Conservation (phyloP, 805 yeast genomes). For the Saturnispora zaruensis region DNA sequence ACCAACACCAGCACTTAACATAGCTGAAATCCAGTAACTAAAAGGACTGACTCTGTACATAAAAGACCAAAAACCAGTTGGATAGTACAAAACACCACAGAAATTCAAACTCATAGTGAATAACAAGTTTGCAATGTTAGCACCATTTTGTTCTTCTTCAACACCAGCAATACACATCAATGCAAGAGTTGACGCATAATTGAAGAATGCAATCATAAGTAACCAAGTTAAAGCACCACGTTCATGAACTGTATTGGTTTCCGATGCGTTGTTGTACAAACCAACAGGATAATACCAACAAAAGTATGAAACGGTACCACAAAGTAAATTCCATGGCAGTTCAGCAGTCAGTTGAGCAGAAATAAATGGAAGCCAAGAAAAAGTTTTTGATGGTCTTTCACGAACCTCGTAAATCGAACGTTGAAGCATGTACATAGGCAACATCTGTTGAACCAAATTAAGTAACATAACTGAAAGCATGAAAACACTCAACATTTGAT, state of each 20-base stretch:
- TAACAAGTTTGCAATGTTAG: conserved; percentile 46
- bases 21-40: conserved; percentile 53
- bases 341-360: conserved; percentile 56
- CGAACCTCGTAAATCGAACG: conserved; percentile 64
- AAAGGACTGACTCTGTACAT: conserved; percentile 70
- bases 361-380: conserved; percentile 57
- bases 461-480: conserved; percentile 53
- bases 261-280: conserved; percentile 49
- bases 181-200: conserved; percentile 51
- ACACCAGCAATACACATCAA: conserved; percentile 51
- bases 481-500: conserved; percentile 71
- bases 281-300: conserved; percentile 71
- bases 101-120: conserved; percentile 58
- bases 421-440: conserved; percentile 53
- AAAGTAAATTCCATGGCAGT: conserved; percentile 51
- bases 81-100: conserved; percentile 68
- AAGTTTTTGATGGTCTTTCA: conserved; percentile 66
- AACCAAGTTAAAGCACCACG: conserved; percentile 50
- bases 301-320: conserved; percentile 56
- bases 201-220: conserved; percentile 36
- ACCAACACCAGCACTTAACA: conserved; percentile 49
- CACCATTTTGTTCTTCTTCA: conserved; percentile 54
- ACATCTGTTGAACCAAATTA: conserved; percentile 52
- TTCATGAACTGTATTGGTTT: conserved; percentile 36
- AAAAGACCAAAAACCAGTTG: conserved; percentile 66